These are phyloP conservation scores for Pilobolus umbonatus DNA, from an alignment of 192 early-diverging fungal species.

Conservation along the genomic window DNA sequence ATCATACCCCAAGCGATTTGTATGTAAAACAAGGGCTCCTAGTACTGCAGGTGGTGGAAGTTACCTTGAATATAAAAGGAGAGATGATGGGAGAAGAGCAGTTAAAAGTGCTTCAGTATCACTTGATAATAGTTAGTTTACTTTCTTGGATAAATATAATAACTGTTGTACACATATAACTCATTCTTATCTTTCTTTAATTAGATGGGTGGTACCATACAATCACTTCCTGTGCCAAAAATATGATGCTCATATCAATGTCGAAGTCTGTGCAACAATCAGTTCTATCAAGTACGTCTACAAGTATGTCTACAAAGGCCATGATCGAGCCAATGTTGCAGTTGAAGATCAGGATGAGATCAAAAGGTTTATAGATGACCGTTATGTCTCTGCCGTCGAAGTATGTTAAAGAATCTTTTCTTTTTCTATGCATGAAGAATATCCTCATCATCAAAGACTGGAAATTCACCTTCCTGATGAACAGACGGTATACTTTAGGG, in stretches of 20 bases:
- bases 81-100: constrained; percentile 5
- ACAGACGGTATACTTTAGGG: constrained; percentile 2
- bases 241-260: background rate
- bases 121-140: background rate
- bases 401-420: constrained; percentile 27
- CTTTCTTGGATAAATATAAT: no score
- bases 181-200: no score
- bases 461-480: constrained; percentile 16
- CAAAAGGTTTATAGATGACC: background rate
- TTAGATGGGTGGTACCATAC: background rate
- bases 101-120: background rate
- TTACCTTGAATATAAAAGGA: constrained; percentile 24
- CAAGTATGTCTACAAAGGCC: constrained; percentile 5
- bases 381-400: constrained; percentile 29
- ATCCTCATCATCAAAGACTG: constrained; percentile 20
- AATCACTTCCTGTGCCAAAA: background rate
- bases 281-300: background rate
- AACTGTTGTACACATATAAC: no score
- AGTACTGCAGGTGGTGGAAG: constrained; percentile 14
- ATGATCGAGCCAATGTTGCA: background rate
- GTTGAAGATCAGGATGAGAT: constrained; percentile 4
- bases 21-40: background rate
- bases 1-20: constrained; percentile 21
- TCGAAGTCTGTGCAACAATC: background rate
- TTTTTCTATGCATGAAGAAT: constrained; percentile 27